Evolutionary conservation across 495 filamentous ascomycete species (phyloP).

Genomic region (Aspergillus haitiensis): DNA sequence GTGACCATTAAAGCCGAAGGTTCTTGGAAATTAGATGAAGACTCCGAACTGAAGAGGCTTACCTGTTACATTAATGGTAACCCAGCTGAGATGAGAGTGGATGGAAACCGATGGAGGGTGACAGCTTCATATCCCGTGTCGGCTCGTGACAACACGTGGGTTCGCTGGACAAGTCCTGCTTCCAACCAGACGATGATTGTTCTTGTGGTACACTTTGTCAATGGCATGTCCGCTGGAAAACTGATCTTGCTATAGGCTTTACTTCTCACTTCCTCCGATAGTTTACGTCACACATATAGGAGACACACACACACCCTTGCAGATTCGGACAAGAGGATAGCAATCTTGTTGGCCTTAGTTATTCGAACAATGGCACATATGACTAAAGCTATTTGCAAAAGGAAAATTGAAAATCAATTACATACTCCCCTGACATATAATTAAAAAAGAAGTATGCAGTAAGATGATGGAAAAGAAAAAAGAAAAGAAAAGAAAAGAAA

Average conservation of each 20-base stretch:
- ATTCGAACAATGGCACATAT: no score
- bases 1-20: conserved; percentile 28
- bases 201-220: conserved; percentile 21
- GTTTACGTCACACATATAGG: background rate
- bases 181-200: conserved; percentile 33
- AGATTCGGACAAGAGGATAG: no score
- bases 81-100: conserved; percentile 18
- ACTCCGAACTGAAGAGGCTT: conserved; percentile 13
- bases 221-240: conserved; percentile 26
- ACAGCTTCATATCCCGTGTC: conserved; percentile 27
- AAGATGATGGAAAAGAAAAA: background rate
- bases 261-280: background rate
- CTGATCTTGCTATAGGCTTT: conserved; percentile 27
- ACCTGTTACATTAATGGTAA: conserved; percentile 34
- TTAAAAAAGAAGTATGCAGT: background rate
- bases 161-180: conserved; percentile 34
- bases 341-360: no score
- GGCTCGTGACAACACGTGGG: conserved; percentile 31
- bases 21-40: conserved; percentile 3
- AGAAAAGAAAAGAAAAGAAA: background rate
- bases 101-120: conserved; percentile 24
- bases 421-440: background rate
- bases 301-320: no score
- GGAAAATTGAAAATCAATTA: background rate
- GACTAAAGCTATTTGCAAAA: background rate